Percentiles rank a stretch among this genome's conserved stretches.
These are phyloP conservation scores for Cyclostephanos invisitatus DNA, from an alignment of 108 stramenopile species.

Conservation along the genomic window DNA sequence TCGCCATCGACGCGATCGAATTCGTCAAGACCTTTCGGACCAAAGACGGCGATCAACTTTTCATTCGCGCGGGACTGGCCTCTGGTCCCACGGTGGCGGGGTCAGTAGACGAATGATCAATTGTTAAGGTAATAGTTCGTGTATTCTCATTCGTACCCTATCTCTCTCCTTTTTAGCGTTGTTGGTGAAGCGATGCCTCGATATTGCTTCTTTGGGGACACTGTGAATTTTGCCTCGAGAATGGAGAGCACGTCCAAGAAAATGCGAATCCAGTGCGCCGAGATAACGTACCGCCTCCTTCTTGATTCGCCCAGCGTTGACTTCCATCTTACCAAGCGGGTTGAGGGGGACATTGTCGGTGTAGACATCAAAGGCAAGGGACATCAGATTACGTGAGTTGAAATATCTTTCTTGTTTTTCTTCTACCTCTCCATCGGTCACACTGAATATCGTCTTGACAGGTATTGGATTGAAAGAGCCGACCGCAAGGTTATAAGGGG, in stretches of 20 bases:
- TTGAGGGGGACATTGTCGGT: conserved; percentile 32
- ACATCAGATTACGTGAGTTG: conserved; percentile 25
- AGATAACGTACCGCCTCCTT: conserved; percentile 40
- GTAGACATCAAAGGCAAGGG: conserved; percentile 46
- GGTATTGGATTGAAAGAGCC: too few species aligned
- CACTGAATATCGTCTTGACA: too few species aligned
- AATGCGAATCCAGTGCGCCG: conserved; percentile 39
- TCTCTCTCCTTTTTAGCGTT: too few species aligned
- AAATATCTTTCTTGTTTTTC: too few species aligned
- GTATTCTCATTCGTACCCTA: too few species aligned
- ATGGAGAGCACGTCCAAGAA: conserved; percentile 39
- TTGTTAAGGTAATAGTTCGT: too few species aligned
- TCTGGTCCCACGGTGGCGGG: conserved; percentile 31
- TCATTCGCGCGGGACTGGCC: conserved; percentile 40
- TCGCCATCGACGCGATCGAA: conserved; percentile 37
- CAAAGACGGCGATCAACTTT: conserved; percentile 34
- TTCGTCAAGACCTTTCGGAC: conserved; percentile 43
- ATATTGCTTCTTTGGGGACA: conserved; percentile 46
- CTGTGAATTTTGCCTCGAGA: conserved; percentile 31
- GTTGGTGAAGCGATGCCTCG: conserved; percentile 42
- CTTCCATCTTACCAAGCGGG: conserved; percentile 29
- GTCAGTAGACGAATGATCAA: too few species aligned
- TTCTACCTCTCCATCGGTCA: too few species aligned
- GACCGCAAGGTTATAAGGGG: too few species aligned
- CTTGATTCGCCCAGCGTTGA: conserved; percentile 32